Conservation (phyloP, 2,329 filamentous ascomycete genomes). For the Aureobasidium sp. region DNA sequence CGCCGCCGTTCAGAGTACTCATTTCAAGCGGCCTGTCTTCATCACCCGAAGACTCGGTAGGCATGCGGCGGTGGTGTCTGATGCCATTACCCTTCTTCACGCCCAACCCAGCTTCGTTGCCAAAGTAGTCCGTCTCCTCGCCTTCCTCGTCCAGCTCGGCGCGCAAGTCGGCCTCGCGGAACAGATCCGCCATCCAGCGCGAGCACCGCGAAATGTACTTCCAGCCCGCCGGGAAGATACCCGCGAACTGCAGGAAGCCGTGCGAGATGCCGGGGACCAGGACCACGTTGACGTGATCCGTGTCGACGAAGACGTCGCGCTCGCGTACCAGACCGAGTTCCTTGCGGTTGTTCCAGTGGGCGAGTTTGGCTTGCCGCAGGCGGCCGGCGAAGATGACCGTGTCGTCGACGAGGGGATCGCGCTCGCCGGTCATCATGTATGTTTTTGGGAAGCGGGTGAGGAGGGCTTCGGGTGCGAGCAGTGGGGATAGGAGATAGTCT, state of each 20-base stretch:
- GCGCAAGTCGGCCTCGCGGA: conserved; percentile 43
- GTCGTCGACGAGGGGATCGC: conserved; percentile 91
- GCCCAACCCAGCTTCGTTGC: not conserved
- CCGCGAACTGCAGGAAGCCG: conserved; percentile 86
- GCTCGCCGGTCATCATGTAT: conserved; percentile 88
- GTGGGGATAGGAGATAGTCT: conserved; percentile 82
- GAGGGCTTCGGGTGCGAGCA: conserved; percentile 76
- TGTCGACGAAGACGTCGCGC: conserved; percentile 51
- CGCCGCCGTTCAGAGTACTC: conserved; percentile 29
- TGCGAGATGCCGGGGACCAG: conserved; percentile 85
- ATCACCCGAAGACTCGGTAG: conserved; percentile 60
- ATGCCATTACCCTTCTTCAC: not conserved
- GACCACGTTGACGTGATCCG: conserved; percentile 69
- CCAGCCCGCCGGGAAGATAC: conserved; percentile 83
- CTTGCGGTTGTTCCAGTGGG: conserved; percentile 45
- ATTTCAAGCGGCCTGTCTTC: conserved; percentile 81
- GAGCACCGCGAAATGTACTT: conserved; percentile 72
- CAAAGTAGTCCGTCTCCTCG: conserved; percentile 19
- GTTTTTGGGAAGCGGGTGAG: conserved; percentile 86
- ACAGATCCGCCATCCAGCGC: conserved; percentile 73
- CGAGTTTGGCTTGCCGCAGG: conserved; percentile 66
- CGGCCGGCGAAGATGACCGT: conserved; percentile 92
- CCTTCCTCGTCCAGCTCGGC: conserved; percentile 7
- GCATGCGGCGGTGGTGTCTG: conserved; percentile 38
- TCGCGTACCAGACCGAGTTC: conserved; percentile 46